A percentile compares a stretch with the other conserved stretches of the same genome.
Evolutionary conservation across 352 stramenopile species (phyloP).

Genomic region (Thraustochytrium striatum): DNA sequence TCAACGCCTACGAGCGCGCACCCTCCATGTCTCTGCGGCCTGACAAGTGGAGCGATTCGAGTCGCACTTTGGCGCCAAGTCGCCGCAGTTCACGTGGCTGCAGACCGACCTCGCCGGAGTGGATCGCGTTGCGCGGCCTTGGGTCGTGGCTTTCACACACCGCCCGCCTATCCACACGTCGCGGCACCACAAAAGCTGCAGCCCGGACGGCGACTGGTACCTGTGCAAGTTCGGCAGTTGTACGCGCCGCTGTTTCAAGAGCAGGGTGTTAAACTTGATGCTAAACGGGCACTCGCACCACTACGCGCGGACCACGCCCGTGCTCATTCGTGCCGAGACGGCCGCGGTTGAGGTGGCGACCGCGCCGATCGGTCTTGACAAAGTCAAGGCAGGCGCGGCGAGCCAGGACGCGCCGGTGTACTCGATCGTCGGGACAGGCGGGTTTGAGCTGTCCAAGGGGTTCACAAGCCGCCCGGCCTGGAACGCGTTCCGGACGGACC

Average conservation of each 20-base stretch:
- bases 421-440: conserved; percentile 25
- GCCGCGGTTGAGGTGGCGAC: neutral
- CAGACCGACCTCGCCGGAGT: neutral
- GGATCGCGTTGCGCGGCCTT: conserved; percentile 1
- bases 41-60: conserved; percentile 12
- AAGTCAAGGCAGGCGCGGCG: too few species aligned
- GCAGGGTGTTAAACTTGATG: conserved; percentile 7
- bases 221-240: neutral
- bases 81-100: conserved; percentile 25
- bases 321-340: neutral
- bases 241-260: conserved; percentile 30
- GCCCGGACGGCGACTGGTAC: conserved; percentile 23
- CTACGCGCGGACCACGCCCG: neutral
- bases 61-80: conserved; percentile 20
- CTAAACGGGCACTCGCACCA: conserved; percentile 46
- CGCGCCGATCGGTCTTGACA: too few species aligned
- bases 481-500: neutral
- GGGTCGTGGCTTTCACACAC: conserved; percentile 17
- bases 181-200: conserved; percentile 20
- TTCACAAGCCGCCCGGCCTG: neutral
- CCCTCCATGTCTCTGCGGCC: neutral
- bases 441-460: neutral
- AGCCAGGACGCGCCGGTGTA: neutral
- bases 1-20: conserved; percentile 45
- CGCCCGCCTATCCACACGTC: conserved; percentile 30